Conservation (phyloP, 768 basidiomycete genomes). For the Leccinum aurantiacum region DNA sequence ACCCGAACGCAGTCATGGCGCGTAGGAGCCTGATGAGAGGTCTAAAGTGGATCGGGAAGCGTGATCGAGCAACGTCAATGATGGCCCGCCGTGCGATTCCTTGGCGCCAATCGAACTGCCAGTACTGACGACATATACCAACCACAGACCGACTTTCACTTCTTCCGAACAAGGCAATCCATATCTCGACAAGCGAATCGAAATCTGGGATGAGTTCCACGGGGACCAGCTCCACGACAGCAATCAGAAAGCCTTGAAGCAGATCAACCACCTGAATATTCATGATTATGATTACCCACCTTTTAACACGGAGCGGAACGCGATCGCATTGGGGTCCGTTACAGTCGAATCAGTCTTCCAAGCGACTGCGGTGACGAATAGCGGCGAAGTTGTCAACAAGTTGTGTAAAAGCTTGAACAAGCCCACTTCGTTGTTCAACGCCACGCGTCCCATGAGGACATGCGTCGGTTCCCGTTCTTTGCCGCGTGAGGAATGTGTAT, state of each 20-base stretch:
- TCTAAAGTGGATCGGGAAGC: constrained; percentile 79
- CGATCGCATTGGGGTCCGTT: constrained; percentile 74
- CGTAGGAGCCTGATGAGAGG: constrained; percentile 72
- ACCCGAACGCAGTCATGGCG: constrained; percentile 74
- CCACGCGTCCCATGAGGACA: constrained; percentile 56
- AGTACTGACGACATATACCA: constrained; percentile 78
- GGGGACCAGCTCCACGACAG: constrained; percentile 69
- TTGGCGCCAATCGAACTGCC: constrained; percentile 73
- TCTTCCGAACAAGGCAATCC: constrained; percentile 78
- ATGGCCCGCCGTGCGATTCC: constrained; percentile 72
- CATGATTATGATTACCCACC: constrained; percentile 43
- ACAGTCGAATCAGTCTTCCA: constrained; percentile 68
- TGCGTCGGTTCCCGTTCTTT: constrained; percentile 61
- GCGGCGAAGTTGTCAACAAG: constrained; percentile 65
- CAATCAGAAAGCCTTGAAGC: constrained; percentile 67
- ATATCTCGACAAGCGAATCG: constrained; percentile 67
- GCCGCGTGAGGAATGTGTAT: constrained; percentile 41
- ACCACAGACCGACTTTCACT: constrained; percentile 61
- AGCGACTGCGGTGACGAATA: constrained; percentile 73
- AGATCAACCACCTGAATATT: constrained; percentile 3
- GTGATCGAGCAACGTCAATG: constrained; percentile 76
- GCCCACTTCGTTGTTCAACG: constrained; percentile 57
- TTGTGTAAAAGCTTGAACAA: constrained; percentile 57
- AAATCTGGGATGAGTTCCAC: constrained; percentile 80
- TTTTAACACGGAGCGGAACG: constrained; percentile 81